phyloP scores from a whole-genome alignment of 2,329 filamentous ascomycete species.

The Fusarium bactridioides region DNA sequence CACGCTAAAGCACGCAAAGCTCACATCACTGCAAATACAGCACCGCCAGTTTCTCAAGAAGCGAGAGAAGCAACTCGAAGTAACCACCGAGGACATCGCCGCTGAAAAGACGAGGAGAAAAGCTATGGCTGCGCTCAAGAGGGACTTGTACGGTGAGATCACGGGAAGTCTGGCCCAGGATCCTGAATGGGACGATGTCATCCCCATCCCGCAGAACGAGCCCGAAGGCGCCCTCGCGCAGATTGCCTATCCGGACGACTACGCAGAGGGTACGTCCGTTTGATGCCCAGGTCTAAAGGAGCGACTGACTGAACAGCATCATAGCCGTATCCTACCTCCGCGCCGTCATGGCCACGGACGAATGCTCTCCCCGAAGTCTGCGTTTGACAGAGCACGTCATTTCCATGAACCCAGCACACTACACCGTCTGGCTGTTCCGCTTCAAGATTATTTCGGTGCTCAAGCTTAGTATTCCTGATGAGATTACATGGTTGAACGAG shows the following conservation, averaged over 20 bases:
- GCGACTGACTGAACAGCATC: slow-evolving; percentile 34
- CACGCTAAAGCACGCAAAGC: slow-evolving; percentile 50
- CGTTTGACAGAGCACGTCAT: slow-evolving; percentile 90
- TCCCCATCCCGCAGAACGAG: slow-evolving; percentile 84
- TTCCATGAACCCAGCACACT: slow-evolving; percentile 92
- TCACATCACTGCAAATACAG: slow-evolving; percentile 54
- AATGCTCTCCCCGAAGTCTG: slow-evolving; percentile 81
- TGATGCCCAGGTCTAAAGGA: slow-evolving; percentile 14
- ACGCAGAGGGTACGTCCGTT: slow-evolving; percentile 72
- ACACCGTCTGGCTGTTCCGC: slow-evolving; percentile 98
- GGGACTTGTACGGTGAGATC: slow-evolving; percentile 62
- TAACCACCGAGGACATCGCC: slow-evolving; percentile 51
- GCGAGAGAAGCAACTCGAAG: slow-evolving; percentile 40
- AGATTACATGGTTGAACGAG: slow-evolving; percentile 86
- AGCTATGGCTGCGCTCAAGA: slow-evolving; percentile 60
- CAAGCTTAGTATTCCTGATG: slow-evolving; percentile 69
- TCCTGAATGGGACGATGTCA: slow-evolving; percentile 83
- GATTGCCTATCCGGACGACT: slow-evolving; percentile 90
- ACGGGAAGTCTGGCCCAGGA: slow-evolving; percentile 62
- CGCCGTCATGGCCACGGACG: slow-evolving; percentile 89
- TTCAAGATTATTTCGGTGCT: slow-evolving; percentile 78
- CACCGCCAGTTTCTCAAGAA: slow-evolving; percentile 55
- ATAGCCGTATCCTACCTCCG: slow-evolving; percentile 89
- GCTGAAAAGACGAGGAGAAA: slow-evolving; percentile 57
- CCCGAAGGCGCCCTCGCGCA: slow-evolving; percentile 85